Base-by-base conservation (phyloP, 257 asterid species). In the Gynochthodes officinalis region DNA sequence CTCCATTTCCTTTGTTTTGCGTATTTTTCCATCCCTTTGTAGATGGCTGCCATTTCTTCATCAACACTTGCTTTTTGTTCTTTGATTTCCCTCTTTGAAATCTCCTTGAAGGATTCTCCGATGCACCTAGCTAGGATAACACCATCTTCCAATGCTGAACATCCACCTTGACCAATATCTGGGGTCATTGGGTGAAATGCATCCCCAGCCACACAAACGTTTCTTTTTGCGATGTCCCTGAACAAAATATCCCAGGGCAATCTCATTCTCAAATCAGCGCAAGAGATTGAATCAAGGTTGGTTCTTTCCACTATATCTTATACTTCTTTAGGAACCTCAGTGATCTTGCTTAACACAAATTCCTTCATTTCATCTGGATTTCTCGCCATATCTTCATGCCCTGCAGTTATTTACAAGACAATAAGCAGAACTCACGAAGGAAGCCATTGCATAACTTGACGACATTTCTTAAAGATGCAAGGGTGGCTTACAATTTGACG, bases 401-500 rank as follows among this genome's bases (percentile, higher is more conserved):
- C 69, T 64, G 52, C 69, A 64, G 9, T n/a, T 15, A 64, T 64
- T 39, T 6, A 7, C 19, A 35, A 53, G 28, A 53, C 2, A 53
- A 4, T 14, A 53, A 5, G 13, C 60, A 48, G 2, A 48, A 48
- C 5, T 43, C 9, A 7, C 1, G 9, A 43, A 43, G 14, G n/a
- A n/a, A n/a, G 12, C 1, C 48, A 42, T 42, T 42, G 48, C 48
- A 27, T 28, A 58, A 11, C 10, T 4, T 12, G n/a, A n/a, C 16
- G 27, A 19, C 43, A 42, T 0, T 42, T 42, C 48, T 42, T 42
- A 12, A 42, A 12, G 48, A 42, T 58, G 12, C 30, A 46, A 62
- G 75, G 10, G 19, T 19, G 65, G 66, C 96, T 85, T 80, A 92
- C 96, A 82, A 49, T 76, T 79, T 68, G 80, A 71, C 60, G 73